Evolutionary conservation across 352 stramenopile species (phyloP).

Genomic region (Globisporangium apiculatum): DNA sequence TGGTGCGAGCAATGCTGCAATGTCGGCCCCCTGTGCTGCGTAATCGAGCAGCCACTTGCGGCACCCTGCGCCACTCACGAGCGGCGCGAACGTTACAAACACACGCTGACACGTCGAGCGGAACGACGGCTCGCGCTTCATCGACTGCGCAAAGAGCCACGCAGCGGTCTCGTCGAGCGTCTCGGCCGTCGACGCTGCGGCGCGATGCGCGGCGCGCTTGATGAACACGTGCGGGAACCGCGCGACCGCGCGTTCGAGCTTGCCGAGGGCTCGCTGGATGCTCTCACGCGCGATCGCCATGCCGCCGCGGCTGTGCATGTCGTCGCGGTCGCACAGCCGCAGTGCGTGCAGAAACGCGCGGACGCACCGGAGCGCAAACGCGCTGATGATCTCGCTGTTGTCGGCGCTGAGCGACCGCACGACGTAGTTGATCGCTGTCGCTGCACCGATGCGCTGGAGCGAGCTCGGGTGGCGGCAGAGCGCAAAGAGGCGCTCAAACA

Average conservation of each 20-base stretch:
- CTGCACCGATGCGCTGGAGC: conserved; percentile 54
- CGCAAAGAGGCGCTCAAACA: conserved; percentile 73
- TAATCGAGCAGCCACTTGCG: conserved; percentile 54
- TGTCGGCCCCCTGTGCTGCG: conserved; percentile 3
- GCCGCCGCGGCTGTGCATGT: conserved; percentile 17
- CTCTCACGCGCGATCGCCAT: conserved; percentile 44
- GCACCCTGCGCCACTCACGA: conserved; percentile 28
- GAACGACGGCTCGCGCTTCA: conserved; percentile 28
- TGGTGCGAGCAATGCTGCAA: conserved; percentile 37
- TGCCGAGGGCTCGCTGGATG: conserved; percentile 52
- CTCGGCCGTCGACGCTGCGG: conserved; percentile 16
- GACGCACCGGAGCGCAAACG: conserved; percentile 54
- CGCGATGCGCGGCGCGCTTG: conserved; percentile 3
- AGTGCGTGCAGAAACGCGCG: conserved; percentile 62
- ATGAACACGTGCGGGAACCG: conserved; percentile 46
- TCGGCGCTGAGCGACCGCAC: conserved; percentile 59
- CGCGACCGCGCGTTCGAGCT: conserved; percentile 50
- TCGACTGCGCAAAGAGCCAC: conserved; percentile 37
- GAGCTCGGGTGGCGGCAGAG: conserved; percentile 56
- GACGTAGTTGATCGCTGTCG: conserved; percentile 61
- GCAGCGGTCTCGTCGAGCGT: conserved; percentile 13
- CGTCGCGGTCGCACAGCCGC: conserved; percentile 46
- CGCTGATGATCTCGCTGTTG: conserved; percentile 33
- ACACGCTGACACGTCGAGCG: conserved; percentile 31
- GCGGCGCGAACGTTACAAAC: conserved; percentile 36